Evolutionary conservation across 2,329 filamentous ascomycete genomes (phyloP), one percentile per base, ranked within the genome.

Genomic region (Sporothrix protearum): DNA sequence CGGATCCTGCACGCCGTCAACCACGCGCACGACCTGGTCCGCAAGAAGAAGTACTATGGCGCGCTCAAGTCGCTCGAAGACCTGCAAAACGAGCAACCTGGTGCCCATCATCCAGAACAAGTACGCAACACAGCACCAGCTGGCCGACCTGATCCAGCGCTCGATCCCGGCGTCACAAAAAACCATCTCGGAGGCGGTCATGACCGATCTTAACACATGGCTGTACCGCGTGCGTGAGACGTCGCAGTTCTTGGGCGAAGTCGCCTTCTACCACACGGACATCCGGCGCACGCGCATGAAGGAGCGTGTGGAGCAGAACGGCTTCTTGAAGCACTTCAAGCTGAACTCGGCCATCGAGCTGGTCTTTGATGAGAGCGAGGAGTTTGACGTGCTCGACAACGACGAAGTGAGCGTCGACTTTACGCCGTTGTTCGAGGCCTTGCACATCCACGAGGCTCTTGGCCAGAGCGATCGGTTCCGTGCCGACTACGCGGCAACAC

Each of bases 151-250:
- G 83, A 98, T 99, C 75, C 95, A 97, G 80, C 94, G 93, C 76
- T 98, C 95, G 0, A 95, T 98, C 42, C 96, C 96, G 0, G 90
- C 92, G 3, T 97, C 94, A 0, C 94, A 97, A 77, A 94, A 93
- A 77, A 89, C 93, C 68, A 97, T 99, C 71, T 95, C 95, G 3
- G 95, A 98, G 81, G 94, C 94, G 16, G 96, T 99, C 75, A 98
- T 98, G 93, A 92, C 89, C 1, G 96, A 99, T 80, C 82, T 99
- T 71, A 98, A 98, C 78, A 97, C 94, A 0, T 99, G 96, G 96
- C 85, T 99, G 10, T 99, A 92, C 78, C 90, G 93, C 28, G 97
- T 99, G 74, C 90, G 96, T 77, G 96, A 99, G 80, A 97, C 94
- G 22, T 97, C 96, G 1, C 95, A 97, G 76, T 97, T 97, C 74